A percentile compares a stretch with the other conserved stretches of the same genome.
Evolutionary conservation across 2,329 filamentous ascomycete genomes (phyloP).

Genomic region (Lasiodiplodia gonubiensis): DNA sequence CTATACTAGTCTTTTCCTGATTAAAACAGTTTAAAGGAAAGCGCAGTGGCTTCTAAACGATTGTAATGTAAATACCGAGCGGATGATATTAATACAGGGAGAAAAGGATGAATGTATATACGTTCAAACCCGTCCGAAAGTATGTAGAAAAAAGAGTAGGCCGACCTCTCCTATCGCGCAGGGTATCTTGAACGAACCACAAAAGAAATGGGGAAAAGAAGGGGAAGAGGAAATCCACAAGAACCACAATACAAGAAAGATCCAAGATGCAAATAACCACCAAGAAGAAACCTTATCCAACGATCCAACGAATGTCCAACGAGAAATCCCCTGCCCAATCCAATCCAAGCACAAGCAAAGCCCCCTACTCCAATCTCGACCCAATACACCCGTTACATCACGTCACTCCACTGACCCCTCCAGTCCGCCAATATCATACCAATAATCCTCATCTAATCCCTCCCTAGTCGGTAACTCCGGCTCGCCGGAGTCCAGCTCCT

Average conservation of each 20-base stretch:
- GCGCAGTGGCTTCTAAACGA: not conserved
- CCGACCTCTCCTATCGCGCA: constrained; percentile 6
- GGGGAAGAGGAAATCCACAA: not conserved
- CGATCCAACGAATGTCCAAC: not conserved
- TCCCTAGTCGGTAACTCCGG: constrained; percentile 79
- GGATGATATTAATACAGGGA: not conserved
- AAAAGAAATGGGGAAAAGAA: not conserved
- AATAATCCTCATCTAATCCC: constrained; percentile 90
- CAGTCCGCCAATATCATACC: constrained; percentile 68
- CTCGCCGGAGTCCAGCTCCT: constrained; percentile 72
- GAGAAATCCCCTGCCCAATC: not conserved
- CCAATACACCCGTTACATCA: not conserved
- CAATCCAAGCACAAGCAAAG: not conserved
- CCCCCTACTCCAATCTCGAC: not conserved
- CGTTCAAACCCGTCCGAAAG: not conserved
- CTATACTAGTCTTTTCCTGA: too few species aligned
- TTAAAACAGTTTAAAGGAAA: not conserved
- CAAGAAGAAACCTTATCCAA: not conserved
- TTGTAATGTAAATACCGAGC: not conserved
- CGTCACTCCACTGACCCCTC: constrained; percentile 29
- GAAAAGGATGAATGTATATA: not conserved
- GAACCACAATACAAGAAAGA: not conserved
- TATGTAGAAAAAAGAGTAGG: not conserved
- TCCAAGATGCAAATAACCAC: not conserved
- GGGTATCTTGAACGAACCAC: not conserved